Evolutionary conservation across 1,284 basidiomycete species (phyloP), one percentile per base, ranked within the genome.

Genomic region (Cutaneotrichosporon dermatis): DNA sequence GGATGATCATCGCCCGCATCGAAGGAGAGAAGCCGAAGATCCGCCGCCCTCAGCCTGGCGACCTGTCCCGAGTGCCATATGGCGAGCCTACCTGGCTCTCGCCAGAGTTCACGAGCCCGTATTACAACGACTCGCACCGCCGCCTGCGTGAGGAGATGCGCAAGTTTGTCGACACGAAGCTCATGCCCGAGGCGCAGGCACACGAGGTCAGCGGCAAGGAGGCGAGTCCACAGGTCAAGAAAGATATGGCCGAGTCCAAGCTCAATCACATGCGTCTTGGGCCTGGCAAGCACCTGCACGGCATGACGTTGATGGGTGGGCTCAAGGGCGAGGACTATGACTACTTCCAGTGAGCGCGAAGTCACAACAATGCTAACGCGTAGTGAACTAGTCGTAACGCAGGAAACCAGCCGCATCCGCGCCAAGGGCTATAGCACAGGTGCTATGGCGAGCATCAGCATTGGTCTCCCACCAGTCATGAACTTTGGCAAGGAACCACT

Each of bases 191-290:
- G 62, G 80, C 79, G 11, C 76, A 88, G 81, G 82, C 81, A 37
- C 83, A 85, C 62, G 90, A 92, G 78, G 83, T 85, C 62, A 87
- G 86, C 68, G 89, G 89, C 25, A 90, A 90, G 74, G 82, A 83
- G 15, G 85, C 77, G 4, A 71, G 69, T 46, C 73, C 74, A 54
- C 63, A 72, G 49, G 76, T 80, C 15, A 58, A 75, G 35, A 68
- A 74, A n/a, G 68, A 69, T 12, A 75, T 79, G 72, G 75, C 76
- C 10, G 61, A 88, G 86, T 2, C 84, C 83, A 61, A 86, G 92
- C 69, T 94, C 58, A 86, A 90, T 73, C 88, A 90, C 4, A 96
- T 96, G 92, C 86, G 92, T 52, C 80, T 97, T 76, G 94, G 94
- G 15, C 84, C 84, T 4, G 82, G 82, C 15, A 82, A 83, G 70